Percentiles rank a stretch among this genome's conserved stretches.
Evolutionary conservation across 2,329 filamentous ascomycete species (phyloP).

Genomic region (Xylaria sp.): DNA sequence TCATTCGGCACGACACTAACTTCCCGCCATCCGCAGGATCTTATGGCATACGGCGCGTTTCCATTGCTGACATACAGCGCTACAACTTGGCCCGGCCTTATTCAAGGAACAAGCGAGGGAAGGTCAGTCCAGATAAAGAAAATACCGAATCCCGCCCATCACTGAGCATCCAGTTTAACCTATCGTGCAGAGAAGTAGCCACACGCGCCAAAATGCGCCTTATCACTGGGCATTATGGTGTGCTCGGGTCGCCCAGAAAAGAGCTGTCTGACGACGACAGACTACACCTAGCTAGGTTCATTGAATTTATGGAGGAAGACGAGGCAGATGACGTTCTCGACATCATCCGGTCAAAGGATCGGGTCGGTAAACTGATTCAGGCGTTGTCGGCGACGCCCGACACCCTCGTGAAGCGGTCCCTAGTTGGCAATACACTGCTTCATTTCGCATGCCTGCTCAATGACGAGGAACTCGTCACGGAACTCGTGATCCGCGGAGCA

Average conservation of each 20-base stretch:
- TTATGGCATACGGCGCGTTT: background rate
- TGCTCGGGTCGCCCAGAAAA: background rate
- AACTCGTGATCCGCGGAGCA: constrained; percentile 1
- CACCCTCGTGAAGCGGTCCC: constrained; percentile 3
- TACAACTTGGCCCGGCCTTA: constrained; percentile 7
- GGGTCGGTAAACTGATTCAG: background rate
- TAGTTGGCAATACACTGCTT: constrained; percentile 18
- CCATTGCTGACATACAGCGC: constrained; percentile 6
- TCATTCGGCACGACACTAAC: background rate
- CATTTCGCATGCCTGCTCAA: constrained; percentile 18
- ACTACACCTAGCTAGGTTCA: background rate
- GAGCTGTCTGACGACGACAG: background rate
- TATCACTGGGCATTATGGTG: background rate
- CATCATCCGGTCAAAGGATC: background rate
- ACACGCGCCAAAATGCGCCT: background rate
- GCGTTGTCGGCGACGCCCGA: constrained; percentile 5
- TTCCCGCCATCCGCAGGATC: background rate
- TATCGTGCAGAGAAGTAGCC: background rate
- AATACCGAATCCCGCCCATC: too few relatives aligned
- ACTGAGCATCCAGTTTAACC: background rate
- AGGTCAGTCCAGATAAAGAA: background rate
- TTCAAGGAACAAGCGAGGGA: background rate
- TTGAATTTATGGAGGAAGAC: constrained; percentile 12
- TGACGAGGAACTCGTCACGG: background rate
- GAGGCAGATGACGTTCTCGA: background rate